Percentiles rank a stretch among this genome's conserved stretches.
These are phyloP conservation scores for Rhododendron mucronatum DNA, from an alignment of 148 eudicot species.

Conservation along the genomic window DNA sequence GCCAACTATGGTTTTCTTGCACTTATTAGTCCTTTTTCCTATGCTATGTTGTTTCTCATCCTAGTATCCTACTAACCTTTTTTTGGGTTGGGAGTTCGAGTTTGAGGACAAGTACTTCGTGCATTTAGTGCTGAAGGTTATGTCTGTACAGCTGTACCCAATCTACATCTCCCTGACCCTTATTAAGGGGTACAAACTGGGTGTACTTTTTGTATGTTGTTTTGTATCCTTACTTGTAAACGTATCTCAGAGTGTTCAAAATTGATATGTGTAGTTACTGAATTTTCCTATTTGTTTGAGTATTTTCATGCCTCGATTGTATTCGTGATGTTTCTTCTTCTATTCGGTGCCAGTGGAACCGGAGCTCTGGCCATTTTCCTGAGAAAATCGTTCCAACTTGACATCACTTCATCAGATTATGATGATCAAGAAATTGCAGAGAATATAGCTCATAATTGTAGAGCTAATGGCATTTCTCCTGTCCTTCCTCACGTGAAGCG, in stretches of 20 bases:
- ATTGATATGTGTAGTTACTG: neutral
- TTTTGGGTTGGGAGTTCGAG: neutral
- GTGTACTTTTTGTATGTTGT: neutral
- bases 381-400: conserved; percentile 58
- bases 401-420: conserved; percentile 89
- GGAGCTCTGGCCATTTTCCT: conserved; percentile 93
- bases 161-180: neutral
- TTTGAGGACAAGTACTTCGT: neutral
- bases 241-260: neutral
- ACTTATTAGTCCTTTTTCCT: neutral
- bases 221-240: neutral
- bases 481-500: conserved; percentile 83
- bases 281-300: neutral
- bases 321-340: conserved; percentile 1
- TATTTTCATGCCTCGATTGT: conserved; percentile 4
- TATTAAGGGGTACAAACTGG: neutral
- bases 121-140: neutral
- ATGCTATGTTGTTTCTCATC: neutral
- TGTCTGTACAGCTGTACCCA: neutral
- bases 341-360: conserved; percentile 58
- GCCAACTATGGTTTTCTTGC: neutral
- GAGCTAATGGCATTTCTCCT: conserved; percentile 60
- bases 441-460: conserved; percentile 83
- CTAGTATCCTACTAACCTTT: neutral
- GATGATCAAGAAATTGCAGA: conserved; percentile 89